phyloP scores from a whole-genome alignment of 306 rosid species.

The Acmispon strigosus region DNA sequence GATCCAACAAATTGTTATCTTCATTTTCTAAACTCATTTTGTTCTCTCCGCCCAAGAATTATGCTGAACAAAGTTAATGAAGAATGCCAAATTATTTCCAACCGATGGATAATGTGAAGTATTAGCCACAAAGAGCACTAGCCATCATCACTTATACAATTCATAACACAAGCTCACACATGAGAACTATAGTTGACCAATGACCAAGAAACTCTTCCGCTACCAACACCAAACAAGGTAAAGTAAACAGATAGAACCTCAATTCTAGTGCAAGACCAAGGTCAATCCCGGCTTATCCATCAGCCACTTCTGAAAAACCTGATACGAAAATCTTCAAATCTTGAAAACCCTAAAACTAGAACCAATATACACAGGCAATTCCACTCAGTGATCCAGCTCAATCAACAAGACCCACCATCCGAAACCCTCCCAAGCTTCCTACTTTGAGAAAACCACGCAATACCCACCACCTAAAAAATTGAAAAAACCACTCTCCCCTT shows the following conservation, averaged over 20 bases:
- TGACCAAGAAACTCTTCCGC: conserved; percentile 13
- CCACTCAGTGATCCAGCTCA: conserved; percentile 48
- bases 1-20: conserved; percentile 33
- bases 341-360: conserved; percentile 12
- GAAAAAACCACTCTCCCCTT: conserved; percentile 17
- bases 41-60: conserved; percentile 22
- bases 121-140: conserved; percentile 23
- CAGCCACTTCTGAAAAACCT: conserved; percentile 10
- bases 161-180: conserved; percentile 19
- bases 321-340: conserved; percentile 22
- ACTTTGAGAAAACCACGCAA: conserved; percentile 19
- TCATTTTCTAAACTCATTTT: conserved; percentile 72
- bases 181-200: conserved; percentile 5
- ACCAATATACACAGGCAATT: conserved; percentile 27
- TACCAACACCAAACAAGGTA: conserved; percentile 23
- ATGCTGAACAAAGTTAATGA: conserved; percentile 17
- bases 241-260: neutral
- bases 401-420: conserved; percentile 31
- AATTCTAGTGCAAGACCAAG: conserved; percentile 14
- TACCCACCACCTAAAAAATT: conserved; percentile 13
- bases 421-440: conserved; percentile 26
- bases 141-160: conserved; percentile 14
- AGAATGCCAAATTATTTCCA: neutral
- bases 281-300: conserved; percentile 19
- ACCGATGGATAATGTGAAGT: conserved; percentile 3